Conservation (phyloP, 2,329 filamentous ascomycete species). For the Colletotrichum sp. region DNA sequence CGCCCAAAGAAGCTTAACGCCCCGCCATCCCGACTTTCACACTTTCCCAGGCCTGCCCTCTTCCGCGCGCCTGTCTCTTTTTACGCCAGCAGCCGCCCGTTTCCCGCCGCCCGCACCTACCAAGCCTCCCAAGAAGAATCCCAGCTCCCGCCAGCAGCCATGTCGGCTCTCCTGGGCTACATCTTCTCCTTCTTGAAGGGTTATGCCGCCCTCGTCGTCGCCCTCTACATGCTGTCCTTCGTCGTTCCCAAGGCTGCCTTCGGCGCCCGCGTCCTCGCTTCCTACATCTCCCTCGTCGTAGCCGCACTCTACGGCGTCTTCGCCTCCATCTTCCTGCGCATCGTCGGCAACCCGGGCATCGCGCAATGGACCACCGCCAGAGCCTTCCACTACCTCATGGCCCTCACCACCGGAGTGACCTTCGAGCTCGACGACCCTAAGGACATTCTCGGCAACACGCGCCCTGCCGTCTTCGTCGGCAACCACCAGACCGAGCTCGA, state of each 20-base stretch:
- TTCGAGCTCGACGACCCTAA: constrained; percentile 76
- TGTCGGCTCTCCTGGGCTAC: constrained; percentile 40
- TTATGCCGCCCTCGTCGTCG: constrained; percentile 55
- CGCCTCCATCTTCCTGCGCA: constrained; percentile 72
- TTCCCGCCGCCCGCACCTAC: neutral
- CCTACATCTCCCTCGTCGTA: constrained; percentile 66
- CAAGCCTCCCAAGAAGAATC: neutral
- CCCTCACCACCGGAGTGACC: constrained; percentile 73
- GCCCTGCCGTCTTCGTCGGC: constrained; percentile 89
- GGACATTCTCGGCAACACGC: constrained; percentile 64
- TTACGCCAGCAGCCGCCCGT: constrained; percentile 7
- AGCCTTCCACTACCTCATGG: constrained; percentile 82
- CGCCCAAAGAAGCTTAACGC: constrained; percentile 18
- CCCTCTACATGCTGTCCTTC: constrained; percentile 68
- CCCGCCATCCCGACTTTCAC: constrained; percentile 1
- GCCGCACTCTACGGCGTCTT: constrained; percentile 76
- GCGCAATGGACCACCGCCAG: constrained; percentile 86
- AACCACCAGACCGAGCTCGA: constrained; percentile 98
- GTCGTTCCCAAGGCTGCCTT: constrained; percentile 67
- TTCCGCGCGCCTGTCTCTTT: constrained; percentile 12
- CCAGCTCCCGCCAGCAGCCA: constrained; percentile 25
- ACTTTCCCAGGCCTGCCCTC: neutral
- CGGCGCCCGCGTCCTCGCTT: constrained; percentile 70
- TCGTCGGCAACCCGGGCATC: constrained; percentile 74
- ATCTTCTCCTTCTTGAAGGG: constrained; percentile 53